Evolutionary conservation across 2,329 filamentous ascomycete genomes (phyloP), one percentile per base, ranked within the genome.

Genomic region (Setomelanomma holmii): DNA sequence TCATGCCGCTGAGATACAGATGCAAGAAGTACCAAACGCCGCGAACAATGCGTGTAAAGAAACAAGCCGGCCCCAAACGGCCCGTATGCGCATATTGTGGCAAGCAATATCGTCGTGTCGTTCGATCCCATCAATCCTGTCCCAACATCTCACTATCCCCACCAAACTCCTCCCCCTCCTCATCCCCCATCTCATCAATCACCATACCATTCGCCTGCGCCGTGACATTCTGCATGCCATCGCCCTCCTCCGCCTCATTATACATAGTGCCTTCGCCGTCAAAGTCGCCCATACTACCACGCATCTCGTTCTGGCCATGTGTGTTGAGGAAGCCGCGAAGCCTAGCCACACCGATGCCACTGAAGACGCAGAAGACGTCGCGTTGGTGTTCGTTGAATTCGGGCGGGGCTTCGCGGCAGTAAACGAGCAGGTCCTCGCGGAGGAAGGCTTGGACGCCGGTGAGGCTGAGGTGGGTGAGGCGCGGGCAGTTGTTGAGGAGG

Each of bases 351-450:
- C 93, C 93, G 21, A 85, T 83, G 5, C 95, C 93, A 1, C 93
- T 97, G 75, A 99, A 99, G 47, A 99, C 95, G 69, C 95, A 99
- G 72, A 99, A 99, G 6, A 98, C 91, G 45, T 93, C 89, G 57
- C 95, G 87, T 74, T 99, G 95, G 69, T 97, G 92, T 40, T 93
- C 89, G 16, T 93, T 98, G 72, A 99, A 99, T 75, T 98, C 95
- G 87, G 83, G 76, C 33, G 95, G 95, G 1, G 95, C 91, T 64
- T 90, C 87, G 56, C 95, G 87, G 71, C 95, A 98, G 73, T 91
- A 98, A 5, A 82, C 80, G 46, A 91, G 89, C 23, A 98, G 84
- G 62, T 97, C 93, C 49, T 91, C 87, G 45, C 89, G 85, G 24
- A 96, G 83, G 72, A 99, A 99, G 1, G 91, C 91, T 66, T 90